Percentiles rank a stretch among this genome's conserved stretches.
phyloP scores from a whole-genome alignment of 805 yeast genomes.

The Ogataea paraovalis region DNA sequence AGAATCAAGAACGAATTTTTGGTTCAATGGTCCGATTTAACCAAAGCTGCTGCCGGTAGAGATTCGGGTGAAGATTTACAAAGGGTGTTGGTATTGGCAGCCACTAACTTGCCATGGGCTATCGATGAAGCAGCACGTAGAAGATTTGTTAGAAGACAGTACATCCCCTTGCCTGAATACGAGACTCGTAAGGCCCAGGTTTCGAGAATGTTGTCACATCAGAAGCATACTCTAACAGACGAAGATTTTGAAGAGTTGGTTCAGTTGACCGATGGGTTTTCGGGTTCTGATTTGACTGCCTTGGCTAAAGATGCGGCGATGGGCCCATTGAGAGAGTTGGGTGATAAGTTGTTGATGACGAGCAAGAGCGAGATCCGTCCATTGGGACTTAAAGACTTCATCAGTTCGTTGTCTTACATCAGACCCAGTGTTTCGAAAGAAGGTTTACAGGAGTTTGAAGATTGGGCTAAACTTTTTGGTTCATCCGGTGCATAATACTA shows the following conservation, averaged over 20 bases:
- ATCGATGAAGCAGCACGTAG: slow-evolving; percentile 96
- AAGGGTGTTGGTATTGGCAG: slow-evolving; percentile 86
- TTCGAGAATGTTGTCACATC: slow-evolving; percentile 60
- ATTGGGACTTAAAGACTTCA: slow-evolving; percentile 68
- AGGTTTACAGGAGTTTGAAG: slow-evolving; percentile 74
- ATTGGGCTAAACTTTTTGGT: slow-evolving; percentile 85
- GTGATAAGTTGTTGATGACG: slow-evolving; percentile 70
- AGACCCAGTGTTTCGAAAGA: slow-evolving; percentile 86
- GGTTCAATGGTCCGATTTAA: slow-evolving; percentile 91
- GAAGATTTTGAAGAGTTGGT: slow-evolving; percentile 60
- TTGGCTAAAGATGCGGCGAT: slow-evolving; percentile 95
- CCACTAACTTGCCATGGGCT: slow-evolving; percentile 95
- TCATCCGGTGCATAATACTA: slow-evolving; percentile 69
- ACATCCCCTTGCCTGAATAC: slow-evolving; percentile 89
- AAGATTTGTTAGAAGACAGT: slow-evolving; percentile 85
- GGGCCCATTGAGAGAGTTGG: slow-evolving; percentile 91
- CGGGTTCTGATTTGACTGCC: slow-evolving; percentile 93
- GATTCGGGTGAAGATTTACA: slow-evolving; percentile 48
- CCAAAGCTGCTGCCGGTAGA: slow-evolving; percentile 80
- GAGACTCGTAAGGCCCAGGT: slow-evolving; percentile 77
- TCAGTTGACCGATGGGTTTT: slow-evolving; percentile 57
- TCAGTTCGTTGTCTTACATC: slow-evolving; percentile 68
- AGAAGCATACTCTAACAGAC: slow-evolving; percentile 64
- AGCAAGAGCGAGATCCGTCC: slow-evolving; percentile 77
- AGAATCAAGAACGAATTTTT: slow-evolving; percentile 90